Conservation (phyloP, 441 rosid genomes). For the Eutrema salsugineum region DNA sequence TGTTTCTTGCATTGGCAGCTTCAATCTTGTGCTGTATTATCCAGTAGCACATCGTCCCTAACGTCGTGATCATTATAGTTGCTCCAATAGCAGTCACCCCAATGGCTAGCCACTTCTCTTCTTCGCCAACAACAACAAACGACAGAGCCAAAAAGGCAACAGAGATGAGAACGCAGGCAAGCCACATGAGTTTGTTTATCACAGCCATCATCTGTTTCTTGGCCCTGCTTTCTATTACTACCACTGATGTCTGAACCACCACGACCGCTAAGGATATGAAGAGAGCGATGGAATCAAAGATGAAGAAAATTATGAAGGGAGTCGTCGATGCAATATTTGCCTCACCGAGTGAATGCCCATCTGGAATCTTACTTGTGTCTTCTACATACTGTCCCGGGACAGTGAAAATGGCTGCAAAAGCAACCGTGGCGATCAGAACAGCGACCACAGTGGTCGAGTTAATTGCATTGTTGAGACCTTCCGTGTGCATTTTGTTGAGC, state of each 20-base stretch:
- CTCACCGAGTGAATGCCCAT: slow-evolving; percentile 63
- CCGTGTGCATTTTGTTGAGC: slow-evolving; percentile 77
- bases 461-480: slow-evolving; percentile 93
- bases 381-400: slow-evolving; percentile 84
- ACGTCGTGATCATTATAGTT: slow-evolving; percentile 69
- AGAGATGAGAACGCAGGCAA: slow-evolving; percentile 76
- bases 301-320: slow-evolving; percentile 70
- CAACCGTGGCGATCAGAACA: slow-evolving; percentile 85
- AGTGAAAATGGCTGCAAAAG: slow-evolving; percentile 92
- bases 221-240: slow-evolving; percentile 82
- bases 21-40: slow-evolving; percentile 77
- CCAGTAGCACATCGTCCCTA: slow-evolving; percentile 90
- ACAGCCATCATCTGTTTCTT: slow-evolving; percentile 93
- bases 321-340: slow-evolving; percentile 60
- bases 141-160: slow-evolving; percentile 76
- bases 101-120: slow-evolving; percentile 65
- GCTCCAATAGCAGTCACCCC: slow-evolving; percentile 76
- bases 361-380: slow-evolving; percentile 37
- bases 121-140: slow-evolving; percentile 70
- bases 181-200: slow-evolving; percentile 93
- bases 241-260: slow-evolving; percentile 93
- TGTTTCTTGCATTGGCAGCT: slow-evolving; percentile 64
- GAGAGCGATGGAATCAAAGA: slow-evolving; percentile 81
- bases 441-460: slow-evolving; percentile 94
- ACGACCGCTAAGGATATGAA: slow-evolving; percentile 92